A percentile compares a stretch with the other conserved stretches of the same genome.
phyloP scores from a whole-genome alignment of 306 rosid genomes.

The Casuarina equisetifolia region DNA sequence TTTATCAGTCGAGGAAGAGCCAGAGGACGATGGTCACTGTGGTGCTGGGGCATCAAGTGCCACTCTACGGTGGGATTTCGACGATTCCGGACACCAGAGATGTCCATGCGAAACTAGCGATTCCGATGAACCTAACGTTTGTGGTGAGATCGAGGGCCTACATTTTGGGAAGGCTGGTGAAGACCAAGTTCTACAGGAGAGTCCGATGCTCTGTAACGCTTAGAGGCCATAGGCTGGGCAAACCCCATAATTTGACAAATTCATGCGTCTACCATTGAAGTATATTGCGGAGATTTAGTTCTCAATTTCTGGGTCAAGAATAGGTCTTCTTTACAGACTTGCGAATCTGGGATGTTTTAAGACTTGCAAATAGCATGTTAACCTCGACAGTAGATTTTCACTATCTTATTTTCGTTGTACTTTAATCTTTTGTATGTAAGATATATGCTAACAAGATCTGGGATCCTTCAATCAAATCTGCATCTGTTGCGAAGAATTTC shows the following conservation, averaged over 20 bases:
- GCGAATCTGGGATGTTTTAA: background rate
- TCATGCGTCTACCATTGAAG: slow-evolving; percentile 60
- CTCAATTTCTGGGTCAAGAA: background rate
- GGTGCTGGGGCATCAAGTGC: slow-evolving; percentile 66
- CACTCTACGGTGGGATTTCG: slow-evolving; percentile 76
- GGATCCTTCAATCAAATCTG: background rate
- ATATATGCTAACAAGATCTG: background rate
- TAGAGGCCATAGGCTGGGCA: slow-evolving; percentile 62
- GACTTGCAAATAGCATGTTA: background rate
- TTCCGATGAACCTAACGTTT: slow-evolving; percentile 75
- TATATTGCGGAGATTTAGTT: background rate
- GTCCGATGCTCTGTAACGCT: slow-evolving; percentile 68
- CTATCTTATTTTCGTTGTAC: background rate
- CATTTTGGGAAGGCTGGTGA: slow-evolving; percentile 73
- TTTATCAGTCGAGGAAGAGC: slow-evolving; percentile 61
- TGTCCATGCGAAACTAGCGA: slow-evolving; percentile 32
- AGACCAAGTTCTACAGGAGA: slow-evolving; percentile 65
- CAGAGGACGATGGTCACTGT: slow-evolving; percentile 42
- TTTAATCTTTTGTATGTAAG: background rate
- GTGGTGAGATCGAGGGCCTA: slow-evolving; percentile 79
- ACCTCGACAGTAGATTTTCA: background rate
- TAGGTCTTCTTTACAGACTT: background rate
- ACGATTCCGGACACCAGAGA: slow-evolving; percentile 35
- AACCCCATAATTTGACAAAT: slow-evolving; percentile 46
- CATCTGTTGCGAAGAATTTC: background rate